These are phyloP conservation scores for Diaporthe amygdali DNA, from an alignment of 2,329 filamentous ascomycete genomes.

Conservation along the genomic window DNA sequence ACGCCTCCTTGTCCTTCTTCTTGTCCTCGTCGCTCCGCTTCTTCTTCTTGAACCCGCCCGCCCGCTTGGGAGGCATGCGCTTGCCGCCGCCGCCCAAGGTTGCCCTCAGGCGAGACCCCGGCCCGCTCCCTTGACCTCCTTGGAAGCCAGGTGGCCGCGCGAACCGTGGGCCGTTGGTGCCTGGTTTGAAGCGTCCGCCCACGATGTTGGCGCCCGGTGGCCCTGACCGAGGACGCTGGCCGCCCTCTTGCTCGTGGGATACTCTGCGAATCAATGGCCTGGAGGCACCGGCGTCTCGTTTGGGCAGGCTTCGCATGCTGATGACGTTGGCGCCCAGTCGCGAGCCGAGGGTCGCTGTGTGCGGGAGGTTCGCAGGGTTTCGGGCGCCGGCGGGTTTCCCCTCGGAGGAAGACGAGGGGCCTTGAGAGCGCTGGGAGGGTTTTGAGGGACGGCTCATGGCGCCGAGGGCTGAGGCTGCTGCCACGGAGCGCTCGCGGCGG, in stretches of 20 bases:
- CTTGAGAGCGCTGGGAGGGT: not conserved
- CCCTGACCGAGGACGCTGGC: not conserved
- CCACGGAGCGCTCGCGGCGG: slow-evolving; percentile 20
- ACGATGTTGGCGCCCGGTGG: not conserved
- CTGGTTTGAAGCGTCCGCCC: not conserved
- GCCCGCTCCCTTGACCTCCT: not conserved
- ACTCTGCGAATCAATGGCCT: not conserved
- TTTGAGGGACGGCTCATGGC: slow-evolving; percentile 15
- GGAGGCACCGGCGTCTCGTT: not conserved
- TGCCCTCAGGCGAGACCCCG: not conserved
- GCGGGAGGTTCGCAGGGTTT: not conserved
- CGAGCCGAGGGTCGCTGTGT: not conserved
- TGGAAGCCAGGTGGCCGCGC: not conserved
- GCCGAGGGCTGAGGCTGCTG: slow-evolving; percentile 25
- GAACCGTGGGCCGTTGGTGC: not conserved
- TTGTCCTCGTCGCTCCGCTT: not conserved
- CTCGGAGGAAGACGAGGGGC: not conserved
- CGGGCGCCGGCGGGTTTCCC: not conserved
- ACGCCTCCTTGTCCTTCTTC: slow-evolving; percentile 12
- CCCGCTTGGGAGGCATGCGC: not conserved
- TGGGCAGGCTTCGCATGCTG: slow-evolving; percentile 22
- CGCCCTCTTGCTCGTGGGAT: not conserved
- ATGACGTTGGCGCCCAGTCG: slow-evolving; percentile 17
- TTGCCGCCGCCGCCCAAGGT: not conserved
- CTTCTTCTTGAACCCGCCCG: not conserved